A percentile compares a stretch with the other conserved stretches of the same genome.
Evolutionary conservation across 495 filamentous ascomycete species (phyloP).

Genomic region (Rusavskia elegans): DNA sequence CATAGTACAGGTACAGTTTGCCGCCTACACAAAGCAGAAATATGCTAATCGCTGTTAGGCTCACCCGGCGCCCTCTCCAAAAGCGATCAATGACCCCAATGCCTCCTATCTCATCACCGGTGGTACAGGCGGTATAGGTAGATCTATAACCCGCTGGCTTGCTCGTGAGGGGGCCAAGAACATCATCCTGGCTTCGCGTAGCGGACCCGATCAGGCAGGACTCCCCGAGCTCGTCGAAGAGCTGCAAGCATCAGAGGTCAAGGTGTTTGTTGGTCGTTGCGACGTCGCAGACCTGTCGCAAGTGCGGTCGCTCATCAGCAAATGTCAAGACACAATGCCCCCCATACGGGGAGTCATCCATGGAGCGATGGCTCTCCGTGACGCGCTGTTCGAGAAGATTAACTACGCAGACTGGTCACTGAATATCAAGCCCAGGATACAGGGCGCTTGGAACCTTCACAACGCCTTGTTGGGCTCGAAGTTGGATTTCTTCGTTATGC

Average conservation of each 20-base stretch:
- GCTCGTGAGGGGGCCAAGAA: conserved; percentile 12
- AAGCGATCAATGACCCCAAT: neutral
- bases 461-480: neutral
- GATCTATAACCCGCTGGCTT: conserved; percentile 13
- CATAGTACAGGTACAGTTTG: too few species aligned
- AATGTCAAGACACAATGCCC: too few species aligned
- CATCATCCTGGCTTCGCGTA: conserved; percentile 17
- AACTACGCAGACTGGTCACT: neutral
- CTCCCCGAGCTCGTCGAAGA: neutral
- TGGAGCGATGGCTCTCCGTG: neutral
- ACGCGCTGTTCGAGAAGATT: neutral
- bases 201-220: neutral
- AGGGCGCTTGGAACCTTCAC: conserved; percentile 23
- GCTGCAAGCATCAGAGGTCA: neutral
- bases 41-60: neutral
- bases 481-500: conserved; percentile 29
- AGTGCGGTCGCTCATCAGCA: too few species aligned
- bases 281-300: too few species aligned
- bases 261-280: neutral
- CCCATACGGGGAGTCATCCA: too few species aligned
- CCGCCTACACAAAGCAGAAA: too few species aligned
- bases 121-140: conserved; percentile 18
- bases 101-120: conserved; percentile 17
- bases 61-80: neutral
- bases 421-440: conserved; percentile 20